Base-by-base conservation (phyloP, 495 filamentous ascomycete genomes). In the Hyaloscypha finlandica region DNA sequence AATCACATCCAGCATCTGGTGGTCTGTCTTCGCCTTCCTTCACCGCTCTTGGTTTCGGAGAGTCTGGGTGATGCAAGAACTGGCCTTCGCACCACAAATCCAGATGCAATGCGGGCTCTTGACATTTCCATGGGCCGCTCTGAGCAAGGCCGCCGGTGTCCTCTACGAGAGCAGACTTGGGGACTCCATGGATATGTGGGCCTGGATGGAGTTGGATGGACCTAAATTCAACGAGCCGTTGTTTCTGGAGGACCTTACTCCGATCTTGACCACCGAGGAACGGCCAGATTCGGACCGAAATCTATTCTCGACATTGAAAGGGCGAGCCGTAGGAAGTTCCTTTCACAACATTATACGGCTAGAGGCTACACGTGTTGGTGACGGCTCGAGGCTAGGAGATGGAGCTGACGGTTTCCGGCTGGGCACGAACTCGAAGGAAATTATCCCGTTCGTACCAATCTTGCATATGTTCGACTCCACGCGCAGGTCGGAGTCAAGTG, bases 181-280 rank as follows among this genome's bases (percentile, higher is more conserved):
- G 39, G 58, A 35, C n/a, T 53, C 64, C 58, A 63, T 70, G 33
- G 64, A 70, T 30, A 53, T 57, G 45, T 63, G 64, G 58, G 63
- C 64, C 8, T 70, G 68, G 68, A 66, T 70, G 51, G 63, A 63
- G 55, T 54, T 66, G 25, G 57, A 56, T 19, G 64, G 68, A 8
- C 59, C 73, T 29, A 48, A 69, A 52, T 29, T 73, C 20, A 19
- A 65, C 35, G 63, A 70, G 68, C 61, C 56, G 45, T 39, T 69
- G 56, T 60, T 73, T 64, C 54, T 71, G 60, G 57, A 69, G 31
- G 63, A 69, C 19, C 12, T 61, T 42, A 62, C 57, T 31, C 63
- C 62, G 22, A 66, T 69, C n/a, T 61, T 69, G 11, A 39, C 37
- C 1, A 42, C 56, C 39, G 30, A 25, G n/a, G 29, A 66, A 31